A percentile compares a stretch with the other conserved stretches of the same genome.
Conservation (phyloP, 2,329 filamentous ascomycete species). For the Colletotrichum sp. region DNA sequence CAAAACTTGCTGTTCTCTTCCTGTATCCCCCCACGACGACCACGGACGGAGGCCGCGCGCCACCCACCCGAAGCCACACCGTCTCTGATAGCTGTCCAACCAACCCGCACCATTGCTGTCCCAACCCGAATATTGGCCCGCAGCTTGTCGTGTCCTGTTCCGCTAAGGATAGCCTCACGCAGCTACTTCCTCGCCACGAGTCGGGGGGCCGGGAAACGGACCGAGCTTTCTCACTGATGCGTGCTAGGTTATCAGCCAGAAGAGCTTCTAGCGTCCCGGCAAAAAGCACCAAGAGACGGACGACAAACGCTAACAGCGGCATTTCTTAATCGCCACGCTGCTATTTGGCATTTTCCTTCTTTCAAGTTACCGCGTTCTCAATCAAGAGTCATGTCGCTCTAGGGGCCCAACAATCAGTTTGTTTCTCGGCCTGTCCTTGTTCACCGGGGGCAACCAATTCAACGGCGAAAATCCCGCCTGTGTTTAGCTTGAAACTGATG, state of each 20-base stretch:
- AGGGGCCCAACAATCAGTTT: neutral
- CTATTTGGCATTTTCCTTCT: neutral
- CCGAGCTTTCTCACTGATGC: conserved; percentile 5
- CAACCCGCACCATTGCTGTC: neutral
- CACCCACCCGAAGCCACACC: conserved; percentile 10
- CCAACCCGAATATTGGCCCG: conserved; percentile 3
- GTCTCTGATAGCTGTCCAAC: conserved; percentile 3
- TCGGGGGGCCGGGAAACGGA: conserved; percentile 5
- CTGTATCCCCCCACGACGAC: neutral
- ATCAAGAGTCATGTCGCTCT: neutral
- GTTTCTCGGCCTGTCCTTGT: neutral
- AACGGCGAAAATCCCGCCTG: neutral
- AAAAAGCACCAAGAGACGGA: neutral
- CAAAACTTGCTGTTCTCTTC: neutral
- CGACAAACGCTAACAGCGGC: neutral
- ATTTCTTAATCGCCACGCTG: neutral
- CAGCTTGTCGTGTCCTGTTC: neutral
- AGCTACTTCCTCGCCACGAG: neutral
- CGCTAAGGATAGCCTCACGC: neutral
- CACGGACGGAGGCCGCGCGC: neutral
- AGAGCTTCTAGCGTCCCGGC: neutral
- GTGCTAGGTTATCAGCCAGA: neutral
- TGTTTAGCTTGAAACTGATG: neutral
- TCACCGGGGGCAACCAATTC: neutral
- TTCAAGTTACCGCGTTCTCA: neutral